Evolutionary conservation across 345 rosid genomes (phyloP).

Genomic region (Garcia nutans): DNA sequence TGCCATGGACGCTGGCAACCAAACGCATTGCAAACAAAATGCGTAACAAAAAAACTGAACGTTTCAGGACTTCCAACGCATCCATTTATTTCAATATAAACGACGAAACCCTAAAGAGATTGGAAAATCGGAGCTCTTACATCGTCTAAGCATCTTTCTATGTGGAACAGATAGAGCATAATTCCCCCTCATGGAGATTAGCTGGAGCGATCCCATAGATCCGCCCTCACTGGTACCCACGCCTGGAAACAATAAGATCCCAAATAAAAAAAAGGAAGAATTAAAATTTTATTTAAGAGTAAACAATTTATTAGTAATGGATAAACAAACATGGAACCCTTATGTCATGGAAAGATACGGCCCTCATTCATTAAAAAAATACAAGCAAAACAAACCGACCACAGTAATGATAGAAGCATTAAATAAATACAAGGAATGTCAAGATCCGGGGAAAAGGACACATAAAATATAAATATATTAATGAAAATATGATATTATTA

Average conservation of each 20-base stretch:
- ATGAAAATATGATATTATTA: too few relatives aligned
- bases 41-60: background rate
- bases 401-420: conserved; percentile 8
- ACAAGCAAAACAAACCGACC: background rate
- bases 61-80: conserved; percentile 1
- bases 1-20: background rate
- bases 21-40: conserved; percentile 20
- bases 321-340: conserved; percentile 7
- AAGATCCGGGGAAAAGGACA: background rate
- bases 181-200: conserved; percentile 9
- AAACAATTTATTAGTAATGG: background rate
- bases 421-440: conserved; percentile 19
- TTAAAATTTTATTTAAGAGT: background rate
- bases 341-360: conserved; percentile 25
- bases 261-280: background rate
- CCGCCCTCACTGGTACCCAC: background rate
- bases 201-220: background rate
- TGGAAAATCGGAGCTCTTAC: conserved; percentile 6
- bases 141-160: conserved; percentile 50
- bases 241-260: conserved; percentile 12
- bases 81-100: background rate
- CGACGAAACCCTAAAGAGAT: background rate
- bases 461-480: too few relatives aligned
- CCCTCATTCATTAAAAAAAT: background rate
- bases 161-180: conserved; percentile 25